Evolutionary conservation across 345 rosid genomes (phyloP), one percentile per base, ranked within the genome.

Genomic region (Nephelium lappaceum): DNA sequence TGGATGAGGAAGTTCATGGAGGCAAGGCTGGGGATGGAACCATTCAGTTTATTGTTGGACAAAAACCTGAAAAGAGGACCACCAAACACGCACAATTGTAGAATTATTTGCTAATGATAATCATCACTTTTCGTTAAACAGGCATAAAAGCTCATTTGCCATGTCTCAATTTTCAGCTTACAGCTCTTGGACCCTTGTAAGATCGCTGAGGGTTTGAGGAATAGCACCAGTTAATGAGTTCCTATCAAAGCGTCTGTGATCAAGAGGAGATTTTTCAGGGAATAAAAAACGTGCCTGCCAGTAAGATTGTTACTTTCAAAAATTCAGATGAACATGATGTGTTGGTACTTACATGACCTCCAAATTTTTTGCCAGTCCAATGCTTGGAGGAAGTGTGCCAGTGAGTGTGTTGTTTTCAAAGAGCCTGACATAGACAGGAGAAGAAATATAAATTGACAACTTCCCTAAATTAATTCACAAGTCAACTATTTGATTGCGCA

Each of bases 171-270:
- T 68, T 2, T 60, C 23, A 75, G 67, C 98, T 95, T 89, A 95
- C 99, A 95, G 77, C 67, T 87, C 92, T 0, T 45, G 72, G 67
- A 91, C 80, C 19, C 1, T 31, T 43, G 89, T 85, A 72, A 89
- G 93, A 68, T 85, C 87, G 83, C 74, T 88, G 80, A 95, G 79
- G 79, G 68, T 83, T 62, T 71, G 38, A 65, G 95, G 93, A 66
- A 90, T 84, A 53, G 58, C 5, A 45, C 92, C 96, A 16, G 15
- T 83, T 15, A 95, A 65, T 31, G 19, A 78, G 77, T 95, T 95
- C 74, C 82, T 78, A 72, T 93, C 98, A 67, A 95, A 82, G 72
- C 99, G 97, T 39, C 98, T 95, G 85, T 36, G 79, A n/a, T 27
- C 43, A 53, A 16, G 21, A 69, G 76, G 15, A 38, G 11, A 64